Conservation (phyloP, 139 green algal genomes). For the Dunaliella primolecta region DNA sequence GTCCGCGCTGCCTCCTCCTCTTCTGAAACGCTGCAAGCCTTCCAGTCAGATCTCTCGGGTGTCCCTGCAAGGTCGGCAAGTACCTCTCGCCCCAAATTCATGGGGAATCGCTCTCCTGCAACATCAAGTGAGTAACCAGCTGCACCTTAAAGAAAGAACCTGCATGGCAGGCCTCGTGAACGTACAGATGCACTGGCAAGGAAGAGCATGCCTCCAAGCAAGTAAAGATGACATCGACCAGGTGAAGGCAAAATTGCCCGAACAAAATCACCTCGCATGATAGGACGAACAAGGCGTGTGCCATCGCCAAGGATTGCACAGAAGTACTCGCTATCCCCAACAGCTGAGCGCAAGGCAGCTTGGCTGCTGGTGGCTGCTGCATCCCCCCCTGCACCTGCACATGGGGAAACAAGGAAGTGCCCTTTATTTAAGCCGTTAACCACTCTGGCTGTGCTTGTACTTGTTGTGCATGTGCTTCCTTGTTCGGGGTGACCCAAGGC, state of each 20-base stretch:
- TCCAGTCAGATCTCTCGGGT: conserved; percentile 84
- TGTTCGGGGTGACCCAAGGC: no score
- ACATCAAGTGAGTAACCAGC: no score
- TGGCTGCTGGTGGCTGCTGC: not conserved
- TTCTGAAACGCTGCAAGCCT: conserved; percentile 40
- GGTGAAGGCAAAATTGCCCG: not conserved
- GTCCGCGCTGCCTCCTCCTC: conserved; percentile 60
- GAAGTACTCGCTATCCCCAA: conserved; percentile 79
- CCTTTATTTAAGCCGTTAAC: no score
- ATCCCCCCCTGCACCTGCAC: not conserved
- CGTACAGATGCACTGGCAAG: not conserved
- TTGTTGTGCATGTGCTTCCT: no score
- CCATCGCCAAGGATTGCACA: conserved; percentile 76
- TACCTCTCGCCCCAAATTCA: conserved; percentile 76
- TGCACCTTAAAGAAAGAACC: no score
- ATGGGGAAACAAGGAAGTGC: no score
- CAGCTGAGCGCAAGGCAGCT: conserved; percentile 37
- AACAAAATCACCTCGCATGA: conserved; percentile 43
- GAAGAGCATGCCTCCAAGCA: not conserved
- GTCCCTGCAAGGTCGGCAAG: conserved; percentile 62
- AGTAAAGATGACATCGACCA: not conserved
- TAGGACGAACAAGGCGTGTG: conserved; percentile 63
- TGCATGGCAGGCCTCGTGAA: no score
- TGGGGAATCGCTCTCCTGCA: conserved; percentile 61
- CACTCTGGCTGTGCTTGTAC: no score